Percentiles rank a stretch among this genome's conserved stretches.
phyloP scores from a whole-genome alignment of 2,329 filamentous ascomycete genomes.

The Colletotrichum lini region DNA sequence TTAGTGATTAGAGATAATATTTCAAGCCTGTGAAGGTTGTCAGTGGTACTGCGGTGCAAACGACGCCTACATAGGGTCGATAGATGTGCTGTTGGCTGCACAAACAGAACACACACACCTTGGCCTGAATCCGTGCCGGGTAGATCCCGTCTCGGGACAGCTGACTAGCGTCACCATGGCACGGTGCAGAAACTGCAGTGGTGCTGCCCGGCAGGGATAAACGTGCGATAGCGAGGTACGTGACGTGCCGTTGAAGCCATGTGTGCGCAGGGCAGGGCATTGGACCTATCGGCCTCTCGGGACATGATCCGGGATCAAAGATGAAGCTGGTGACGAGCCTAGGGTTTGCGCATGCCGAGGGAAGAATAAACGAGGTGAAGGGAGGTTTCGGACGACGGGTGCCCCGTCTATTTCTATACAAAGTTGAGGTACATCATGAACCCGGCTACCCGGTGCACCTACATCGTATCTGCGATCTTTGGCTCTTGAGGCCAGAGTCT shows the following conservation, averaged over 20 bases:
- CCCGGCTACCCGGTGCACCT: not conserved
- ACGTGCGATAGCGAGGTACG: not conserved
- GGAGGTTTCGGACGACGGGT: not conserved
- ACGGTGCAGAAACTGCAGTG: slow-evolving; percentile 16
- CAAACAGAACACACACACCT: slow-evolving; percentile 8
- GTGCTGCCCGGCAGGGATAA: slow-evolving; percentile 2
- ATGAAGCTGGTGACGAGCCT: not conserved
- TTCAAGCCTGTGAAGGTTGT: not conserved
- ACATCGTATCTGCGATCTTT: not conserved
- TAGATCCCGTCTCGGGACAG: slow-evolving; percentile 27
- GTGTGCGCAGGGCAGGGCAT: not conserved
- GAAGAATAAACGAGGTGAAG: not conserved
- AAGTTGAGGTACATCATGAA: not conserved
- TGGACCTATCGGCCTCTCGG: not conserved
- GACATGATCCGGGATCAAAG: not conserved
- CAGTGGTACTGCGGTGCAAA: not conserved
- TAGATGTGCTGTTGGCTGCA: not conserved
- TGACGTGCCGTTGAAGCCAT: not conserved
- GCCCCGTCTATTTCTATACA: not conserved
- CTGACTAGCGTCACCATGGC: slow-evolving; percentile 21
- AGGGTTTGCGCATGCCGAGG: not conserved
- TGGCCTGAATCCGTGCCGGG: slow-evolving; percentile 18
- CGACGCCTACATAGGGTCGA: not conserved
- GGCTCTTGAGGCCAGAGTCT: no score
- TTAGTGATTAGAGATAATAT: not conserved